Evolutionary conservation across 2,329 filamentous ascomycete genomes (phyloP).

Genomic region (Stachybotrys chlorohalonatus): DNA sequence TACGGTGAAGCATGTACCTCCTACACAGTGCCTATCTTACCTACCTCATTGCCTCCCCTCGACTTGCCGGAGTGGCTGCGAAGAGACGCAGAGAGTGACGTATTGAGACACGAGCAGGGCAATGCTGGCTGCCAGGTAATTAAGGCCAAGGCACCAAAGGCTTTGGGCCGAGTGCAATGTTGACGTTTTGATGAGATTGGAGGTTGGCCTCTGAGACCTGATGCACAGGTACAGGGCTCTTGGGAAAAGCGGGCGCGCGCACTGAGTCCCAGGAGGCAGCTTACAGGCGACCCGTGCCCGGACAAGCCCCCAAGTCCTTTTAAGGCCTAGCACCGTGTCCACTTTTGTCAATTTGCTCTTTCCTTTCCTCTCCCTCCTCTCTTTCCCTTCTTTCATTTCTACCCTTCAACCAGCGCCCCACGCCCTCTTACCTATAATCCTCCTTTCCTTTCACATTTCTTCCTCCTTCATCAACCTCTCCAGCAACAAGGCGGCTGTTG

Average conservation of each 20-base stretch:
- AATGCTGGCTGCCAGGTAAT: background rate
- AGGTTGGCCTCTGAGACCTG: background rate
- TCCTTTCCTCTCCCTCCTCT: constrained; percentile 10
- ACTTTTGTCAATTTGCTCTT: constrained; percentile 7
- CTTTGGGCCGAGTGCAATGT: no score
- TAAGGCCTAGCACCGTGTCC: constrained; percentile 2
- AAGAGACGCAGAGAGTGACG: no score
- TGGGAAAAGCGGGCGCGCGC: background rate
- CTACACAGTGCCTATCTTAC: no score
- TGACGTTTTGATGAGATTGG: no score
- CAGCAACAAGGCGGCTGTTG: background rate
- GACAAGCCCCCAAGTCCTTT: constrained; percentile 4
- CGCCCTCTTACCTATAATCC: constrained; percentile 1
- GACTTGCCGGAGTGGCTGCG: no score
- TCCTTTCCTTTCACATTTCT: background rate
- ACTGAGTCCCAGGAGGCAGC: background rate
- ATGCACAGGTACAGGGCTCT: background rate
- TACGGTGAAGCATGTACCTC: no score
- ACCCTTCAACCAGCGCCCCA: constrained; percentile 4
- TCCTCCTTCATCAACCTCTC: background rate
- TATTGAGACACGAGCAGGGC: background rate
- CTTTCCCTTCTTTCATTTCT: constrained; percentile 7
- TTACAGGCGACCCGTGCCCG: background rate
- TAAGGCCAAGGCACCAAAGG: background rate
- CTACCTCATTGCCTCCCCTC: no score